Base-by-base conservation (phyloP, 345 rosid genomes). In the Adansonia digitata region DNA sequence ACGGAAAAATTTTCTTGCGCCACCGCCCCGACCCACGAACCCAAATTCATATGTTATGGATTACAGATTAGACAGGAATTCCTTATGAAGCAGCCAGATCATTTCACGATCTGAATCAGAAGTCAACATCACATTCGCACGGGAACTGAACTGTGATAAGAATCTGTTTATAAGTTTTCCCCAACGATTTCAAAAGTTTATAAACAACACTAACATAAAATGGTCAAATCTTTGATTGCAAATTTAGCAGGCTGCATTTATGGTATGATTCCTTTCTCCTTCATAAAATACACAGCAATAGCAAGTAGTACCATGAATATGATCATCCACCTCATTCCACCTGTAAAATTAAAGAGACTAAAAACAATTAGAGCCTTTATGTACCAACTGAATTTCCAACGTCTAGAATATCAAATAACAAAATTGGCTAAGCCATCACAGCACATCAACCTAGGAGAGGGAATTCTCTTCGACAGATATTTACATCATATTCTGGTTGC, bases 291-390 rank as follows among this genome's bases (percentile, higher is more conserved):
- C 12, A 66, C 78, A 43, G 83, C 84, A 31, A 88, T 72, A 34
- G 89, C 85, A 22, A 84, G 75, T 7, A 84, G 40, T 18, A 84
- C 46, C 46, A 86, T 27, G 31, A 86, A 46, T 37, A 88, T 73
- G 37, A 83, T 76, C 52, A 84, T 59, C 88, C 83, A 81, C 70
- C 77, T 79, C 40, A 62, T 61, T 26, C 80, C 86, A 20, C 86
- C 91, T 86, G 89, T 75, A 79, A 63, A 74, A 39, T 57, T 4
- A 10, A 62, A 37, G 71, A 39, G 14, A 77, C 13, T 11, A 5
- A 27, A 5, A 39, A 24, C 5, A 15, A 65, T 31, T 6, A 22
- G 5, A 26, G 11, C 0, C 12, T 49, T 67, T 35, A 46, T 31
- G 27, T 24, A n/a, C 48, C 56, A 56, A 61, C 66, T 56, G 29